Base-by-base conservation (phyloP, 2,329 filamentous ascomycete species). In the Monosporascus sp. region DNA sequence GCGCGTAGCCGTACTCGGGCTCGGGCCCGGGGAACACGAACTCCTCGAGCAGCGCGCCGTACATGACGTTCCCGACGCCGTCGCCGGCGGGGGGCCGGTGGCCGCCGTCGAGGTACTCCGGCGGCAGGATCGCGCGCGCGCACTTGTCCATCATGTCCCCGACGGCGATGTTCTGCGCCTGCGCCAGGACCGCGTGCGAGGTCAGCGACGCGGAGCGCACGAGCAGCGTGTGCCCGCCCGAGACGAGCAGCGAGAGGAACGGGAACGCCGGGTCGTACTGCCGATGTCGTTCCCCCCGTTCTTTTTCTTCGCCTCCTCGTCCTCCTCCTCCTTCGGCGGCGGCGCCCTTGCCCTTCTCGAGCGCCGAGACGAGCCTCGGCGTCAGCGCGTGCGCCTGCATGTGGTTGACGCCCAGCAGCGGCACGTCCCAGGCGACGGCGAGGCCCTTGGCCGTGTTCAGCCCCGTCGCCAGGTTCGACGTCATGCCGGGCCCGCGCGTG, bases 371-470 rank as follows among this genome's bases (percentile, higher is more conserved):
- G 43, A 99, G 80, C 9, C 91, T 80, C 17, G 93, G 89, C 18
- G 94, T 97, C 57, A 99, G 74, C 18, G 94, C 88, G 70, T 99
- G 94, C 11, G 92, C 94, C 69, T 97, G 92, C 94, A 99, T 97
- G 70, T 99, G 94, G 69, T 99, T 89, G 1, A 97, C 89, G 1
- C 85, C 94, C 1, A 97, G 70, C 35, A 97, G 74, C 3, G 93
- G 92, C 38, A 91, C 80, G 58, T 85, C 80, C 89, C 89, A 96
- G 38, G 90, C 91, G 20, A 89, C 77, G 0, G 92, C 85, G 20
- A 97, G 78, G 0, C 91, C 94, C 71, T 97, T 97, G 18, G 91
- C 94, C 22, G 85, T 86, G 65, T 91, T 86, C 11, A 97, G 70
- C 0, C 94, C 94, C 17, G 87, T 84, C 20, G 84, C 80, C 31